These are phyloP conservation scores for Cercospora beticola DNA, from an alignment of 2,329 filamentous ascomycete species.

Conservation along the genomic window DNA sequence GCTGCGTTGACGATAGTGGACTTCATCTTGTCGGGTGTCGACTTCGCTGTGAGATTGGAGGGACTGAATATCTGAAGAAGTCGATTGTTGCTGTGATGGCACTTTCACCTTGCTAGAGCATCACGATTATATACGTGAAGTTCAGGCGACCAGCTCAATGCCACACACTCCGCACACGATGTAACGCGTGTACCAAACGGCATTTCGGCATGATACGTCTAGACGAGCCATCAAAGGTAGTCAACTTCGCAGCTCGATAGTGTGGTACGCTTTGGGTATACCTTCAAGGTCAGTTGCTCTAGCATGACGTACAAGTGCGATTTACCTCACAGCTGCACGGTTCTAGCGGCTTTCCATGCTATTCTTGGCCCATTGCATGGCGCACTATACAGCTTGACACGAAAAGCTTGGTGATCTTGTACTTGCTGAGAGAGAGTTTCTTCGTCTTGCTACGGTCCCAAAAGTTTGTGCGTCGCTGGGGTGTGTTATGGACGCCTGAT, in stretches of 20 bases:
- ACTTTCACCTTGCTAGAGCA: neutral
- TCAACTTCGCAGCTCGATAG: neutral
- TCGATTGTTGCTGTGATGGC: neutral
- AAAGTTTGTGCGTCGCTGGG: neutral
- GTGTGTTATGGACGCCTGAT: neutral
- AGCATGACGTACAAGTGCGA: constrained; percentile 4
- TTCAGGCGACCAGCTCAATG: constrained; percentile 7
- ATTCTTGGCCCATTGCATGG: constrained; percentile 6
- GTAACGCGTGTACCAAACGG: constrained; percentile 3
- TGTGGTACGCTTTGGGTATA: neutral
- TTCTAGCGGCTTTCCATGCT: constrained; percentile 5
- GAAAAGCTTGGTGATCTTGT: constrained; percentile 14
- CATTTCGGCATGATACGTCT: neutral
- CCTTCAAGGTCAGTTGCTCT: neutral
- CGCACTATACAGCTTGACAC: neutral
- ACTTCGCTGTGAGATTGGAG: neutral
- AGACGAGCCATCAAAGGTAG: neutral
- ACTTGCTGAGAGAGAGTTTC: neutral
- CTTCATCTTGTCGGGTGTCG: constrained; percentile 18
- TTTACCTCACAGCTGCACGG: neutral
- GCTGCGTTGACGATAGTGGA: constrained; percentile 13
- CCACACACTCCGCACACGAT: neutral
- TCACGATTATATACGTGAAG: neutral
- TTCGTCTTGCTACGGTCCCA: neutral
- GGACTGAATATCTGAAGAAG: too few species aligned